Conservation (phyloP, 225 moss, liverwort and hornwort genomes). For the Antitrichia curtipendula region DNA sequence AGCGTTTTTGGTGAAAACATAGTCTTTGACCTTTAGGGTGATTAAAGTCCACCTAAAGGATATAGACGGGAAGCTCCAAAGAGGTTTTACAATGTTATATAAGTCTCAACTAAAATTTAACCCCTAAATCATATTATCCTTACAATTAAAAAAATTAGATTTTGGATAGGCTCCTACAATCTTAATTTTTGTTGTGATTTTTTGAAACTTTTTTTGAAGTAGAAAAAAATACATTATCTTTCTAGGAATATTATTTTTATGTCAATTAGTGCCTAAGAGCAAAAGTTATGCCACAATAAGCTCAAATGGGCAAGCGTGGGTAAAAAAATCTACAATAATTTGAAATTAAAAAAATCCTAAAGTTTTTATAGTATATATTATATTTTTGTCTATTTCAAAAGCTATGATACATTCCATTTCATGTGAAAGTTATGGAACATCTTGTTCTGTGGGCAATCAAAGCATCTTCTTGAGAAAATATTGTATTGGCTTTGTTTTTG, state of each 20-base stretch:
- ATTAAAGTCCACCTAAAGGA: neutral
- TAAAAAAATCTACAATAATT: rapidly evolving
- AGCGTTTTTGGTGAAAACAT: no score
- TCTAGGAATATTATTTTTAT: rapidly evolving
- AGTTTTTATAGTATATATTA: rapidly evolving
- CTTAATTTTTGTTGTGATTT: neutral
- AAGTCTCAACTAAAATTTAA: neutral
- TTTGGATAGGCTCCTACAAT: rapidly evolving
- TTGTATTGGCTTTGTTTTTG: rapidly evolving
- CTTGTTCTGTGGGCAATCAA: neutral
- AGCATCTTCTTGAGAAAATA: neutral
- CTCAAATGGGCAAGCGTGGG: rapidly evolving
- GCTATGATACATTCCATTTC: no score
- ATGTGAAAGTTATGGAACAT: neutral
- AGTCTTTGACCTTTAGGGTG: no score
- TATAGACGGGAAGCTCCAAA: rapidly evolving
- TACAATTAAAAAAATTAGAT: rapidly evolving
- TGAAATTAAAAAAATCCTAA: neutral
- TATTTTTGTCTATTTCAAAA: neutral
- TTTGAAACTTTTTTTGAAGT: neutral
- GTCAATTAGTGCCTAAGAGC: rapidly evolving
- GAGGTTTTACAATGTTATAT: neutral
- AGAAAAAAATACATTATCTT: neutral
- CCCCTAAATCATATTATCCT: neutral
- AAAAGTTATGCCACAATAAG: neutral